Conservation (phyloP, 164 flowering plant genomes). For the Tetracentron sinense region DNA sequence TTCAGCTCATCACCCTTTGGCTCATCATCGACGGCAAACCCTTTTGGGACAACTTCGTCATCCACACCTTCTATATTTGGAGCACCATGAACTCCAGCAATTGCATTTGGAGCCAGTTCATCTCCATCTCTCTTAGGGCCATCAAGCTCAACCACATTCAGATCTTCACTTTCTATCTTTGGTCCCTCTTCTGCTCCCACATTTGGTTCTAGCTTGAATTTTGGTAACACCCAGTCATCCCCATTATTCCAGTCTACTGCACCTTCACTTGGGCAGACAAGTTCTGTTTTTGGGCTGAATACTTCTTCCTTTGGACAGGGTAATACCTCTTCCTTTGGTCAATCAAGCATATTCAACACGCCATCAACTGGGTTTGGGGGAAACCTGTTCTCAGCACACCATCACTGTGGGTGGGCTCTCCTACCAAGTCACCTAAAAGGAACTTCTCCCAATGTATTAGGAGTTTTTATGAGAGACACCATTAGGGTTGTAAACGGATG, state of each 20-base stretch:
- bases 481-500: too few relatives aligned
- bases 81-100: slow-evolving; percentile 36
- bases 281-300: slow-evolving; percentile 53
- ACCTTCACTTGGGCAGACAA: slow-evolving; percentile 63
- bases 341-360: slow-evolving; percentile 42
- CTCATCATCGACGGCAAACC: slow-evolving; percentile 41
- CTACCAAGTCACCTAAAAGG: too few relatives aligned
- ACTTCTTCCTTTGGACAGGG: slow-evolving; percentile 52
- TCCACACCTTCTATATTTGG: slow-evolving; percentile 54
- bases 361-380: slow-evolving; percentile 64
- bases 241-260: slow-evolving; percentile 60
- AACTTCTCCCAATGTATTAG: too few relatives aligned
- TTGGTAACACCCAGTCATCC: slow-evolving; percentile 70
- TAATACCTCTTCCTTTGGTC: slow-evolving; percentile 49
- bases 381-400: slow-evolving; percentile 55
- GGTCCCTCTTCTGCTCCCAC: slow-evolving; percentile 47
- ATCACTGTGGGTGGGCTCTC: too few relatives aligned
- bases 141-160: slow-evolving; percentile 47
- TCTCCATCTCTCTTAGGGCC: slow-evolving; percentile 55
- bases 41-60: slow-evolving; percentile 54
- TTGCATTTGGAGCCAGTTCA: slow-evolving; percentile 48
- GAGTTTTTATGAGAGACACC: too few relatives aligned
- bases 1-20: slow-evolving; percentile 64
- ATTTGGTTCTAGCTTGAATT: slow-evolving; percentile 50
- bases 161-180: slow-evolving; percentile 54